Evolutionary conservation across 495 filamentous ascomycete genomes (phyloP).

Genomic region (Staphylotrichum tortipilum): DNA sequence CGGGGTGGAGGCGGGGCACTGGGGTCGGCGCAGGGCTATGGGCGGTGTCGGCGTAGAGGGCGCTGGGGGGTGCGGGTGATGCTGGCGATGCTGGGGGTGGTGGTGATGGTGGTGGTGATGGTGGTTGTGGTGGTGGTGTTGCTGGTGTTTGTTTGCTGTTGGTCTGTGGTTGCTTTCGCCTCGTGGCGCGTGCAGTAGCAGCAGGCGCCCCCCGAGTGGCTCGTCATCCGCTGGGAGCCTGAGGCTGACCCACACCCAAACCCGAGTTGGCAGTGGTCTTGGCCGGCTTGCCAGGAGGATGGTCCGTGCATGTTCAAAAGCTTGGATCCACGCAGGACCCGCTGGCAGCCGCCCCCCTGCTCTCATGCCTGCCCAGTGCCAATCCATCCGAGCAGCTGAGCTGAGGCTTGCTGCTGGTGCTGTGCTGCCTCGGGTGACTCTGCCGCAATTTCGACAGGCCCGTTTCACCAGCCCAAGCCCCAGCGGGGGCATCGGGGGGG

Average conservation of each 20-base stretch:
- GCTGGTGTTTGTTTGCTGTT: constrained; percentile 11
- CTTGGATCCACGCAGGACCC: no score
- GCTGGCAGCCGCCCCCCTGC: no score
- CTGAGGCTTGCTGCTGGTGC: no score
- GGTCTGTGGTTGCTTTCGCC: constrained; percentile 23
- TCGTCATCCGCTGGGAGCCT: constrained; percentile 28
- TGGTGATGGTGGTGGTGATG: background rate
- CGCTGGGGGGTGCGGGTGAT: background rate
- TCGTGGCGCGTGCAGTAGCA: constrained; percentile 22
- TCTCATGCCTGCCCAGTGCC: no score
- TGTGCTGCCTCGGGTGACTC: no score
- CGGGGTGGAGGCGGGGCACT: no score
- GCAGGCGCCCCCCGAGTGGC: constrained; percentile 11
- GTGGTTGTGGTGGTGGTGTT: constrained; percentile 1
- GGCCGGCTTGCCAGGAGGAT: background rate
- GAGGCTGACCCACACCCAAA: constrained; percentile 3
- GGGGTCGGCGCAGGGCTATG: background rate
- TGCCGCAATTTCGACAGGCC: no score
- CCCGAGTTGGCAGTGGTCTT: background rate
- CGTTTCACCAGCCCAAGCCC: no score
- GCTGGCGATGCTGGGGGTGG: background rate
- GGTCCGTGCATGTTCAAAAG: background rate
- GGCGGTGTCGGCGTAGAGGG: background rate
- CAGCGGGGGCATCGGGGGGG: no score
- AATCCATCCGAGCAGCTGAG: no score